Percentiles rank a stretch among this genome's conserved stretches.
These are phyloP conservation scores for Dactylella cylindrospora DNA, from an alignment of 2,329 filamentous ascomycete genomes.

Conservation along the genomic window DNA sequence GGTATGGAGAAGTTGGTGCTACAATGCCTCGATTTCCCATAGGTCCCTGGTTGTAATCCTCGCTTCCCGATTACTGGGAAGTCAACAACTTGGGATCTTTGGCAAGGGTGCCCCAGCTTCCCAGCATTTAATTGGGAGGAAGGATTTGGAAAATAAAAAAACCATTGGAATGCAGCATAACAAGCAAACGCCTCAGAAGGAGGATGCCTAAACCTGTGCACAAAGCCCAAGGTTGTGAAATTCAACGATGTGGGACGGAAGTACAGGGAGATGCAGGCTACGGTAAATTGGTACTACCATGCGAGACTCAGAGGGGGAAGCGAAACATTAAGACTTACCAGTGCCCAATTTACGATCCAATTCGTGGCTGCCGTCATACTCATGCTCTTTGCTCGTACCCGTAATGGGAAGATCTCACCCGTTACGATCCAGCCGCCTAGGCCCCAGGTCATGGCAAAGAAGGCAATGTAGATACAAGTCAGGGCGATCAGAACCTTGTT, in stretches of 20 bases:
- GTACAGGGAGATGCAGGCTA: constrained; percentile 17
- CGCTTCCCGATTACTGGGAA: constrained; percentile 38
- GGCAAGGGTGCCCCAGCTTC: constrained; percentile 6
- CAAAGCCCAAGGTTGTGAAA: constrained; percentile 1
- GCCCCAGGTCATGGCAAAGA: constrained; percentile 77
- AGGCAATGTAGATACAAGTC: constrained; percentile 73
- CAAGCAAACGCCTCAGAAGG: constrained; percentile 17
- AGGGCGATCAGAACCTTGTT: constrained; percentile 66
- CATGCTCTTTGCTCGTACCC: constrained; percentile 72
- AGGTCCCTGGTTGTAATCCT: constrained; percentile 1
- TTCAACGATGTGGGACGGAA: constrained; percentile 13
- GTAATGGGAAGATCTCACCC: constrained; percentile 69
- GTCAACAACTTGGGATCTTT: constrained; percentile 6
- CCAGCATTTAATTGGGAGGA: constrained; percentile 12
- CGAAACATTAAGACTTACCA: constrained; percentile 54
- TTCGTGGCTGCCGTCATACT: constrained; percentile 74
- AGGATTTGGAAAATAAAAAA: not conserved
- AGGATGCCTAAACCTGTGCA: constrained; percentile 30
- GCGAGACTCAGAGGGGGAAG: constrained; percentile 5
- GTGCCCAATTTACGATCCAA: constrained; percentile 76
- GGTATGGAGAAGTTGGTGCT: not conserved
- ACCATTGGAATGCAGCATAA: not conserved
- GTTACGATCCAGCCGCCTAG: constrained; percentile 75
- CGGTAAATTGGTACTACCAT: not conserved
- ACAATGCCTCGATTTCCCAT: not conserved